phyloP scores from a whole-genome alignment of 495 filamentous ascomycete species.

The Pyronema domesticum region DNA sequence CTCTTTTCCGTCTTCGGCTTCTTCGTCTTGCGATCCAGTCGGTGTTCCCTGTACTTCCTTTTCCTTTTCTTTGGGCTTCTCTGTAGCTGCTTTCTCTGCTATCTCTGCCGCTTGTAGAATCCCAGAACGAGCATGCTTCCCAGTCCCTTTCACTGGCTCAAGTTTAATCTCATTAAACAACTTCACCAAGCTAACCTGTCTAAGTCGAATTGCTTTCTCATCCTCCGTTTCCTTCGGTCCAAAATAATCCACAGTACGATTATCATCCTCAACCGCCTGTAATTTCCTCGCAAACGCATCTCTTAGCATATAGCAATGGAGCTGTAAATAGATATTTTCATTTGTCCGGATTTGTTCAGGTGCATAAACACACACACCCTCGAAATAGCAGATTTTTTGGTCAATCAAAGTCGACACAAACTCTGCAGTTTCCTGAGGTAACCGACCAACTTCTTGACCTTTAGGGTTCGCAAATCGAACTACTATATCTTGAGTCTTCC shows the following conservation, averaged over 20 bases:
- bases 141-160: slow-evolving; percentile 50
- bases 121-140: slow-evolving; percentile 64
- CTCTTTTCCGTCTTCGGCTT: slow-evolving; percentile 58
- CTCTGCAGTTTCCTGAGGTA: slow-evolving; percentile 77
- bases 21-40: slow-evolving; percentile 19
- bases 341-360: slow-evolving; percentile 72
- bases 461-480: slow-evolving; percentile 76
- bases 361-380: slow-evolving; percentile 75
- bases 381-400: slow-evolving; percentile 74
- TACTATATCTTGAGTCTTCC: slow-evolving; percentile 57
- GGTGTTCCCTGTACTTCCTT: not conserved
- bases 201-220: slow-evolving; percentile 64
- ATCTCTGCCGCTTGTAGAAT: slow-evolving; percentile 73
- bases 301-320: slow-evolving; percentile 58
- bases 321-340: slow-evolving; percentile 79
- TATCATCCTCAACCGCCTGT: slow-evolving; percentile 41
- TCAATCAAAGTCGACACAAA: slow-evolving; percentile 92
- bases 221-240: slow-evolving; percentile 63
- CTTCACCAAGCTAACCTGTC: slow-evolving; percentile 74
- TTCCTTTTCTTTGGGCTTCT: slow-evolving; percentile 43
- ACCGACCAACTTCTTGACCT: slow-evolving; percentile 69
- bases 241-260: slow-evolving; percentile 46
- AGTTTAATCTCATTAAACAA: slow-evolving; percentile 81
- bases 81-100: slow-evolving; percentile 53
- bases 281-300: slow-evolving; percentile 50